These are phyloP conservation scores for Biscutella auriculata DNA, from an alignment of 441 rosid species.

Conservation along the genomic window DNA sequence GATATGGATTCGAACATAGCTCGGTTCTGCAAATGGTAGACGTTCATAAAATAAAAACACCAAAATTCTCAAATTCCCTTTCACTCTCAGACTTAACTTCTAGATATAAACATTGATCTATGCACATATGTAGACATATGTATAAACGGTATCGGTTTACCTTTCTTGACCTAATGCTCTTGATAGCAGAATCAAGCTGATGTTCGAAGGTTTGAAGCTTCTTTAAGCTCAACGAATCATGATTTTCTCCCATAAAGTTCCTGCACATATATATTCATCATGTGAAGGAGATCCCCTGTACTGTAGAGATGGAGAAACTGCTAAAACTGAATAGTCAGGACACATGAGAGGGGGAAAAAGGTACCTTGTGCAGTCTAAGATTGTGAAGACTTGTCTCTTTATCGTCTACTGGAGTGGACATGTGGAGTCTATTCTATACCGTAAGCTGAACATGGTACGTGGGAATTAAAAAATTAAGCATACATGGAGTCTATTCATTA, in stretches of 20 bases:
- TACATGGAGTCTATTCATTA: no score
- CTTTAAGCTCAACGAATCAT: conserved; percentile 53
- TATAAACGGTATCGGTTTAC: conserved; percentile 19
- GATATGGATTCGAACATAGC: conserved; percentile 74
- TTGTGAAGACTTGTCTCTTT: no score
- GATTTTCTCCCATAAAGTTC: conserved; percentile 79
- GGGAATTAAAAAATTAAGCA: no score
- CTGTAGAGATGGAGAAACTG: no score
- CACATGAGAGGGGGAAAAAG: no score
- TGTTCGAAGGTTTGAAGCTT: conserved; percentile 87
- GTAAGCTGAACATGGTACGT: no score
- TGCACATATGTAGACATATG: background rate
- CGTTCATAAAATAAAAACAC: background rate
- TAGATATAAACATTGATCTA: background rate
- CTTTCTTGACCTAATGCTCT: conserved; percentile 73
- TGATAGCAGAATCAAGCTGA: conserved; percentile 76
- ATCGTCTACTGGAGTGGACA: no score
- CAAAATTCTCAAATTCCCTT: background rate
- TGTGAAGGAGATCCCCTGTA: no score
- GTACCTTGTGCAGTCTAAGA: no score
- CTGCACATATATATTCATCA: no score
- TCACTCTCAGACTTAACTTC: background rate
- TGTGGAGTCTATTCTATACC: no score
- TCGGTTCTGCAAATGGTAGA: conserved; percentile 44
- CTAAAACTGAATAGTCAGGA: no score